Evolutionary conservation across 1,284 basidiomycete species (phyloP).

Genomic region (Anthracocystis panici-leucophaei): DNA sequence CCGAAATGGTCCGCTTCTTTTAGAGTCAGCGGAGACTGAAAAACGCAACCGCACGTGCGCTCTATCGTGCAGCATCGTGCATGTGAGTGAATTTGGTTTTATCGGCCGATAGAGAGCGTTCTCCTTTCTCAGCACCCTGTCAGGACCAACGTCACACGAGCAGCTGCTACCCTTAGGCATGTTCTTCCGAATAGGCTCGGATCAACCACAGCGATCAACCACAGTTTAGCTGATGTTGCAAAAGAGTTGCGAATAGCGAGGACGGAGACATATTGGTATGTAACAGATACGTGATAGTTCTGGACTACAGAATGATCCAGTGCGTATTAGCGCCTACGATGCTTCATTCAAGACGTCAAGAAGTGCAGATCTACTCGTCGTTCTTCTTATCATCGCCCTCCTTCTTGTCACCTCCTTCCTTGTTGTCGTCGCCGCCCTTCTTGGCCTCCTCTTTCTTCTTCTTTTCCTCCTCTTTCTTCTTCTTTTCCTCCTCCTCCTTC

Average conservation of each 20-base stretch:
- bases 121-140: not conserved
- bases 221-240: not conserved
- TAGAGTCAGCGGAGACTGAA: slow-evolving; percentile 24
- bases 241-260: not conserved
- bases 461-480: slow-evolving; percentile 47
- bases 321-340: too few species aligned
- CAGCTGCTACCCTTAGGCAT: not conserved
- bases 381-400: slow-evolving; percentile 14
- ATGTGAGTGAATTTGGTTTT: not conserved
- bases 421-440: slow-evolving; percentile 31
- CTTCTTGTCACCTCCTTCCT: slow-evolving; percentile 29
- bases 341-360: not conserved
- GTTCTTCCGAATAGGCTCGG: not conserved
- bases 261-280: slow-evolving; percentile 1
- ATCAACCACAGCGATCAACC: not conserved
- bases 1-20: not conserved
- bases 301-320: too few species aligned
- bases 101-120: slow-evolving; percentile 20
- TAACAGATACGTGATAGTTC: not conserved
- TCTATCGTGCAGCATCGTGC: slow-evolving; percentile 35
- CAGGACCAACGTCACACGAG: slow-evolving; percentile 22
- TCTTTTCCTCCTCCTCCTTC: slow-evolving; percentile 43
- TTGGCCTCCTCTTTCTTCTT: slow-evolving; percentile 54
- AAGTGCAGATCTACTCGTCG: slow-evolving; percentile 7
- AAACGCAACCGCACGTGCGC: slow-evolving; percentile 37